These are phyloP conservation scores for Aspergillus sp. DNA, from an alignment of 2,329 filamentous ascomycete genomes.

Conservation along the genomic window DNA sequence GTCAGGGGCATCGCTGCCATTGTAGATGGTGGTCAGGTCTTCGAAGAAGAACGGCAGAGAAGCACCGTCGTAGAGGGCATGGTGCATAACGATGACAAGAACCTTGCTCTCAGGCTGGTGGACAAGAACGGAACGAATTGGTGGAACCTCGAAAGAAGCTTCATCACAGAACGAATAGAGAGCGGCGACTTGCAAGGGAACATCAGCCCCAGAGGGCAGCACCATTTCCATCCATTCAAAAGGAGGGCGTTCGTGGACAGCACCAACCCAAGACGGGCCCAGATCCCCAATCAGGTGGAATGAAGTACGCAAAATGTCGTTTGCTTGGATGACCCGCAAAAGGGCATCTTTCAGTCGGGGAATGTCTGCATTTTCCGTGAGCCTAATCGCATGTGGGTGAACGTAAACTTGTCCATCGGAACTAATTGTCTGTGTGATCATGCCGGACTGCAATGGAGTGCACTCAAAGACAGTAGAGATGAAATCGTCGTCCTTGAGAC, in stretches of 20 bases:
- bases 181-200: conserved; percentile 10
- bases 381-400: conserved; percentile 64
- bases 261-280: conserved; percentile 25
- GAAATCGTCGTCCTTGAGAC: conserved; percentile 17
- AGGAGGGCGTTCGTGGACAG: conserved; percentile 22
- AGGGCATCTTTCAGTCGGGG: conserved; percentile 57
- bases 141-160: conserved; percentile 21
- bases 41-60: conserved; percentile 72
- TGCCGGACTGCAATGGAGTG: conserved; percentile 79
- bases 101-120: conserved; percentile 31
- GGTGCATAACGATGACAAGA: conserved; percentile 67
- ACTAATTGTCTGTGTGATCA: conserved; percentile 68
- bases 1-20: conserved; percentile 23
- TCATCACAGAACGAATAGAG: conserved; percentile 19
- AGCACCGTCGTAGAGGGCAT: conserved; percentile 84
- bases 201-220: conserved; percentile 13
- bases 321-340: conserved; percentile 47
- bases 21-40: conserved; percentile 65
- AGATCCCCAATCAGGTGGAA: conserved; percentile 27
- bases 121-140: conserved; percentile 37
- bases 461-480: conserved; percentile 48
- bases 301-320: conserved; percentile 67
- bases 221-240: conserved; percentile 21
- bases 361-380: conserved; percentile 49
- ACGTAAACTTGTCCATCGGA: conserved; percentile 64